Conservation (phyloP, 768 basidiomycete genomes). For the Tulasnella sp. region DNA sequence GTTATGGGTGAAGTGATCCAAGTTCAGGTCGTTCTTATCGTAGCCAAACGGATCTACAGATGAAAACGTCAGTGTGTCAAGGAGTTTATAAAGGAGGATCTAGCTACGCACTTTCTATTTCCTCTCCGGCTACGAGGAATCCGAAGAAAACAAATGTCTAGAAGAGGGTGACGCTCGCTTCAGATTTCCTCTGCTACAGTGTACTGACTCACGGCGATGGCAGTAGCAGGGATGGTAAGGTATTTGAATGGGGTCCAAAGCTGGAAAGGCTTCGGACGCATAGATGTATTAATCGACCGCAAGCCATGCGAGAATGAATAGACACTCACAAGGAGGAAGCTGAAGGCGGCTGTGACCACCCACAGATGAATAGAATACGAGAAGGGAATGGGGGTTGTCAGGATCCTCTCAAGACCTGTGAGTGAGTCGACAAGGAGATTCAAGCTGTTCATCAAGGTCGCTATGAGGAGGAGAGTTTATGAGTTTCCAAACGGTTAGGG, state of each 20-base stretch:
- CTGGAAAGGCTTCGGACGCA: constrained; percentile 45
- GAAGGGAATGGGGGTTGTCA: constrained; percentile 68
- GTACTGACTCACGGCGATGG: constrained; percentile 32
- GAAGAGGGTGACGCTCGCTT: not conserved
- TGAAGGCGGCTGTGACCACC: constrained; percentile 51
- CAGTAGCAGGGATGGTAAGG: constrained; percentile 54
- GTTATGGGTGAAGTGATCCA: constrained; percentile 24
- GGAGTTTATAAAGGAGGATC: not conserved
- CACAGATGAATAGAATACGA: constrained; percentile 65
- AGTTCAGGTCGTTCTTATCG: constrained; percentile 24
- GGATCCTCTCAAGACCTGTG: constrained; percentile 58
- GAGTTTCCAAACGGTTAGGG: not conserved
- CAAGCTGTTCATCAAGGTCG: constrained; percentile 33
- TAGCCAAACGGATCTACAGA: constrained; percentile 23
- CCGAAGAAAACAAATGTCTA: constrained; percentile 14
- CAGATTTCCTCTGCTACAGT: not conserved
- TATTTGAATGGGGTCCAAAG: constrained; percentile 43
- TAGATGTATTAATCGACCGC: constrained; percentile 4
- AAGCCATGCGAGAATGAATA: not conserved
- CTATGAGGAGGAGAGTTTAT: not conserved
- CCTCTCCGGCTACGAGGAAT: constrained; percentile 15
- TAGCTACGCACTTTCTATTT: constrained; percentile 15
- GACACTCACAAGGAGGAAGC: constrained; percentile 41
- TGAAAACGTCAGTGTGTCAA: not conserved
- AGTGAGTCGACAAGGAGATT: constrained; percentile 43